Base-by-base conservation (phyloP, 805 yeast species). In the Saccharomycopsis malanga region DNA sequence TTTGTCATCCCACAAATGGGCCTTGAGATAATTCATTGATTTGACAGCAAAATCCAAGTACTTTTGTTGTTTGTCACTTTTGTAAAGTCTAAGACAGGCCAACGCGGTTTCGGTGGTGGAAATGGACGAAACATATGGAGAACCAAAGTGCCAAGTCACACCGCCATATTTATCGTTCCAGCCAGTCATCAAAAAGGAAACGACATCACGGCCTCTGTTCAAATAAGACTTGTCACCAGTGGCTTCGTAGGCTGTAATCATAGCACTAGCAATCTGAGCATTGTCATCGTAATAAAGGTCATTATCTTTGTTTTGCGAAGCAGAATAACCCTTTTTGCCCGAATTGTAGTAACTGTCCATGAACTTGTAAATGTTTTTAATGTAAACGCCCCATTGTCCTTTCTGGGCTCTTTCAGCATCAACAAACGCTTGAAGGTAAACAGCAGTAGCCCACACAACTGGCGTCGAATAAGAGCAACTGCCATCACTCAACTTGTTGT, bases 251-350 rank as follows among this genome's bases (percentile, higher is more conserved):
- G 85, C 84, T 2, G 79, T 72, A 48, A 83, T 64, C 54, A 79
- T 67, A 2, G 81, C 82, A 55, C 79, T 69, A 14, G 83, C 81
- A 12, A 81, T 77, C 59, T 82, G 89, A 2, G 88, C 89, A 58
- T 81, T 83, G 57, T 82, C 89, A 57, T 82, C 87, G 53, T 78
- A 78, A 60, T 81, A 81, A 35, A 82, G 76, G 59, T 82, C 87
- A 43, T 65, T 65, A 60, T 81, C 81, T 39, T 74, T 79, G 57
- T 79, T 73, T 57, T 76, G 79, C 3, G 81, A 79, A 1, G 87
- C 87, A 36, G 83, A 75, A 62, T 72, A 83, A 3, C 82, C 87
- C 48, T 73, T 73, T 37, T 65, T 57, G 50, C 69, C 62, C 4
- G 67, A 65, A 54, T 65, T 68, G 46, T 68, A 71, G 48, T 80